These are phyloP conservation scores for Datisca glomerata DNA, from an alignment of 306 rosid species.

Conservation along the genomic window DNA sequence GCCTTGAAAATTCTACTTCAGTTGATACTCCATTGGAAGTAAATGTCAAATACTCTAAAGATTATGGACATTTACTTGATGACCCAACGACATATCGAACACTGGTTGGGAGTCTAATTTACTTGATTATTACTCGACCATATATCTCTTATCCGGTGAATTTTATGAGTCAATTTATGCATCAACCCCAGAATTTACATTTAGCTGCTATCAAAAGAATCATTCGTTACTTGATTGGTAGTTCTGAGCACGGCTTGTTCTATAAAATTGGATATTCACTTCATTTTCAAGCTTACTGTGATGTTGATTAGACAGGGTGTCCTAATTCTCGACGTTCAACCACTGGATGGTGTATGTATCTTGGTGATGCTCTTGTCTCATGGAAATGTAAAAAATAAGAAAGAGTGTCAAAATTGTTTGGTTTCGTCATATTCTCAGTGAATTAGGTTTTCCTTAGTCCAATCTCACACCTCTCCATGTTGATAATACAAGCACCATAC, in stretches of 20 bases:
- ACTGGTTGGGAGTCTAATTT: neutral
- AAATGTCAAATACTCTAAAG: neutral
- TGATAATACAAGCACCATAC: neutral
- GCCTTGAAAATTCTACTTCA: neutral
- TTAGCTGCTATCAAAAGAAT: neutral
- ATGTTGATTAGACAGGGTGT: neutral
- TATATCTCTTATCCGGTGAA: neutral
- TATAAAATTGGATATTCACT: too few relatives aligned
- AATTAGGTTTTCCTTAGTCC: neutral
- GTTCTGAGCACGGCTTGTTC: neutral
- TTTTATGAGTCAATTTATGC: neutral
- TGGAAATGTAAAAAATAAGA: neutral
- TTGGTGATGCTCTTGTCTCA: neutral
- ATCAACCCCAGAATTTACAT: neutral
- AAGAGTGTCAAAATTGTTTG: neutral
- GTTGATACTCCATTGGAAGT: neutral
- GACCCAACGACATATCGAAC: neutral
- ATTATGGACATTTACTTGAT: neutral
- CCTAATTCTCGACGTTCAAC: neutral
- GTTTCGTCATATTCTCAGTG: too few relatives aligned
- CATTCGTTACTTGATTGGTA: too few relatives aligned
- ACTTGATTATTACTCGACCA: neutral
- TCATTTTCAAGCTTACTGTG: too few relatives aligned
- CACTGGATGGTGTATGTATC: neutral
- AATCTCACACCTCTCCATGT: neutral